These are phyloP conservation scores for Cryptococcus jaspeensis DNA, from an alignment of 1,284 basidiomycete species.

Conservation along the genomic window DNA sequence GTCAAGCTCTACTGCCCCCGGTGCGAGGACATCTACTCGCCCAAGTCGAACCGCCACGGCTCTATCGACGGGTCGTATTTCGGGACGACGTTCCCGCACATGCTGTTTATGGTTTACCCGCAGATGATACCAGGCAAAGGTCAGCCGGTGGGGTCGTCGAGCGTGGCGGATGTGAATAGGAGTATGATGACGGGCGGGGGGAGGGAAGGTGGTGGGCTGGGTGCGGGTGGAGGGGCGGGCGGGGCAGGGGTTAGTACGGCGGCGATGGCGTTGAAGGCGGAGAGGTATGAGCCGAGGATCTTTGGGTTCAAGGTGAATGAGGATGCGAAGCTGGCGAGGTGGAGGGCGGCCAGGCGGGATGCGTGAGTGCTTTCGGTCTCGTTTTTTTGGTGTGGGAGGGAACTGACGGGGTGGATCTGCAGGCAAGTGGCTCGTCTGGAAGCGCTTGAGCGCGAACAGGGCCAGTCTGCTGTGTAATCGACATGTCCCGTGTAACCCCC, in stretches of 20 bases:
- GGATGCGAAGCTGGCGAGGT: conserved; percentile 84
- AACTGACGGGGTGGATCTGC: not conserved
- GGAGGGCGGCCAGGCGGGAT: conserved; percentile 87
- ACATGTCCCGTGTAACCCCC: not conserved
- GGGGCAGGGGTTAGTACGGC: conserved; percentile 57
- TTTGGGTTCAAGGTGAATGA: conserved; percentile 95
- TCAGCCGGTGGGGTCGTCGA: conserved; percentile 50
- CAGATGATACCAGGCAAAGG: conserved; percentile 81
- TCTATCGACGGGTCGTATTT: conserved; percentile 96
- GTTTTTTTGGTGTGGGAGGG: not conserved
- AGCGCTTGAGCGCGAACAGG: conserved; percentile 46
- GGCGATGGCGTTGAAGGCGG: conserved; percentile 78
- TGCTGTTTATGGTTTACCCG: conserved; percentile 92
- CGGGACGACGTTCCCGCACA: conserved; percentile 92
- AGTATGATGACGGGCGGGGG: conserved; percentile 18
- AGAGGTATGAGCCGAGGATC: conserved; percentile 82
- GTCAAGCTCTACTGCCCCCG: conserved; percentile 96
- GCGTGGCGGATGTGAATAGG: conserved; percentile 23
- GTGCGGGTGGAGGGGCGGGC: conserved; percentile 53
- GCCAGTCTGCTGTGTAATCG: conserved; percentile 10
- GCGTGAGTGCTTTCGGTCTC: conserved; percentile 56
- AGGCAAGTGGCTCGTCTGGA: conserved; percentile 53
- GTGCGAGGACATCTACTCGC: conserved; percentile 94
- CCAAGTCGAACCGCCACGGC: conserved; percentile 90
- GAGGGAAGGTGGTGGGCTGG: conserved; percentile 52